phyloP scores from a whole-genome alignment of 208 protist species.

The Trypanosoma rangeli region DNA sequence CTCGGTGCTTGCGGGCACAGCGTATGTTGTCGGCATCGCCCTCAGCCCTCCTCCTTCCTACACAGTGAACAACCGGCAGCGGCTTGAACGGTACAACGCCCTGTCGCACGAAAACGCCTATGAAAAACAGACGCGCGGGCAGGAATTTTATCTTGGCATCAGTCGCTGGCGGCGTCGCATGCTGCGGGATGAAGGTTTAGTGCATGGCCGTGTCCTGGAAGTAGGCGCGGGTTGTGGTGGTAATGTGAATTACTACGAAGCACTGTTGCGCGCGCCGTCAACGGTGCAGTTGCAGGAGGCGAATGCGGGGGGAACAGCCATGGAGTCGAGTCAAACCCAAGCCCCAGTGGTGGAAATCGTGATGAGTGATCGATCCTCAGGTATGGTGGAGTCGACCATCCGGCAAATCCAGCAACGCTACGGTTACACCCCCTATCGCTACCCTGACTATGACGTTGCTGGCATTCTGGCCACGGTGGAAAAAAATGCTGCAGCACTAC shows the following conservation, averaged over 20 bases:
- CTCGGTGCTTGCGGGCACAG: constrained; percentile 65
- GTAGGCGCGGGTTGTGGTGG: constrained; percentile 82
- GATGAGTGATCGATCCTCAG: constrained; percentile 70
- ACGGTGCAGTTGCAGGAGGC: neutral
- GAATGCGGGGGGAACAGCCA: constrained; percentile 3
- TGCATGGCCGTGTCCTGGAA: constrained; percentile 75
- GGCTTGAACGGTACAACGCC: constrained; percentile 66
- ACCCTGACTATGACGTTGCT: constrained; percentile 73
- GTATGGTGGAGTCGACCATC: constrained; percentile 70
- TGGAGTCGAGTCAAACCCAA: neutral
- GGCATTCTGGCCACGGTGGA: constrained; percentile 35
- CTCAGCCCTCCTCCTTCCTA: constrained; percentile 66
- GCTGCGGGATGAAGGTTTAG: constrained; percentile 61
- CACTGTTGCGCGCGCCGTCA: constrained; percentile 2
- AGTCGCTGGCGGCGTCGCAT: constrained; percentile 70
- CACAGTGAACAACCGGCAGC: constrained; percentile 73
- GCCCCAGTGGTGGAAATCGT: constrained; percentile 51
- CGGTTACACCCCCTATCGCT: constrained; percentile 74
- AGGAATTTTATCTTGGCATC: constrained; percentile 85
- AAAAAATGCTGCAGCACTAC: no score
- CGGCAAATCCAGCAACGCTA: constrained; percentile 51
- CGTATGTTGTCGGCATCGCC: constrained; percentile 66
- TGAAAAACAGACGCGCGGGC: constrained; percentile 75
- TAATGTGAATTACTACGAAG: constrained; percentile 66
- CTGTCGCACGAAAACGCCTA: constrained; percentile 69